Conservation (phyloP, 179 eudicot species). For the Silene vulgaris region DNA sequence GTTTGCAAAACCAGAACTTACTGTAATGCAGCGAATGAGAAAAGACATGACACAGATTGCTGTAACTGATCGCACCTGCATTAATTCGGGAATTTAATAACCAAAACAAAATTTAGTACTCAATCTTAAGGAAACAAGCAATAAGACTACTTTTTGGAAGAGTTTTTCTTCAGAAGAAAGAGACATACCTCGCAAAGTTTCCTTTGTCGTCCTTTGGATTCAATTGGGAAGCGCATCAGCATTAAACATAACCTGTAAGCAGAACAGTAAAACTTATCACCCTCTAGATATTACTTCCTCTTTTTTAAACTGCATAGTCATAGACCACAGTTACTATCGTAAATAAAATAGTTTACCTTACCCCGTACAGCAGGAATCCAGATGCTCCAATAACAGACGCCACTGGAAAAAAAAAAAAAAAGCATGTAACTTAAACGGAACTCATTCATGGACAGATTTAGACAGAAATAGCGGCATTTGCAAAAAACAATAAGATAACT, state of each 20-base stretch:
- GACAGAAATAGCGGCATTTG: constrained; percentile 9
- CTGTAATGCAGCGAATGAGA: constrained; percentile 77
- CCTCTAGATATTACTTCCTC: background rate
- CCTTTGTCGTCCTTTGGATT: constrained; percentile 83
- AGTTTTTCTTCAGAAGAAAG: background rate
- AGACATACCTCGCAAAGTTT: constrained; percentile 81
- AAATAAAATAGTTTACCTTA: constrained; percentile 48
- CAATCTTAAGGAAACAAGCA: background rate
- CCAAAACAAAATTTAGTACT: background rate
- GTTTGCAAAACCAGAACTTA: constrained; percentile 31
- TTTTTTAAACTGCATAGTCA: background rate
- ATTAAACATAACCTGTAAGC: constrained; percentile 63
- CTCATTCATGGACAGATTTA: background rate
- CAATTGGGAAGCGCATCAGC: constrained; percentile 87
- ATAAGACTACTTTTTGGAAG: background rate
- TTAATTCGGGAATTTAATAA: constrained; percentile 13
- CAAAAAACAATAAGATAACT: constrained; percentile 11
- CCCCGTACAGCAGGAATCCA: constrained; percentile 79
- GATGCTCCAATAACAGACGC: constrained; percentile 66
- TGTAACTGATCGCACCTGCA: constrained; percentile 84
- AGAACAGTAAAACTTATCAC: constrained; percentile 17
- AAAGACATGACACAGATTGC: constrained; percentile 77
- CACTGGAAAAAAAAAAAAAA: constrained; percentile 35
- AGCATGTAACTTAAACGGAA: constrained; percentile 8
- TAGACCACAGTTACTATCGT: background rate